Base-by-base conservation (phyloP, 257 asterid genomes). In the Thymus mandschuricus region DNA sequence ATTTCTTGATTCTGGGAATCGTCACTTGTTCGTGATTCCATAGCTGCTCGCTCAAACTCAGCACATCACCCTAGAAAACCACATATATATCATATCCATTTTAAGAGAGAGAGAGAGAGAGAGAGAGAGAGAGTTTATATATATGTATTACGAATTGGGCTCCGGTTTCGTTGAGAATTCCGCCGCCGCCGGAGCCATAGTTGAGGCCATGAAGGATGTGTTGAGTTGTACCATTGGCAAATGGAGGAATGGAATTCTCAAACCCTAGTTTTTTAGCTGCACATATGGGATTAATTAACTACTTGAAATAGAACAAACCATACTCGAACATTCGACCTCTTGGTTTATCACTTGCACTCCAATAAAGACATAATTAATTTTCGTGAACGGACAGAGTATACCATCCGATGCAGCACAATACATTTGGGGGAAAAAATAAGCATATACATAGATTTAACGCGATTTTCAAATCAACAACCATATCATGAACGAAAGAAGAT, bases 111-210 rank as follows among this genome's bases (percentile, higher is more conserved):
- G 58, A 21, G 31, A 52, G 58, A 21, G 21, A 21, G 21, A 21
- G 21, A 21, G 21, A 21, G 21, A 21, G 58, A 51, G 10, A 5
- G 30, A 15, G 15, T 51, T 51, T 3, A 38, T 38, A 21, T 21
- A 21, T 21, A 21, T 21, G 21, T 21, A 21, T 21, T 21, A 21
- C 21, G 21, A 21, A 68, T 70, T 75, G 80, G 13, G 49, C 75
- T 15, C 88, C 91, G 30, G 91, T 86, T 77, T 86, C 84, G 0
- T 75, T 76, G 38, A 86, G 80, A 59, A 86, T 83, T 68, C 91
- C 91, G 35, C 81, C 86, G 1, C 86, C 90, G 1, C 88, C 88
- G 7, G 90, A 83, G 43, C 83, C 90, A 60, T 74, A 86, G 44
- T 86, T 86, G 5, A 86, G 80, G 38, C 91, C 91, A 34, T 76